phyloP scores from a whole-genome alignment of 129 eudicot species.

The Artemisia tridentata region DNA sequence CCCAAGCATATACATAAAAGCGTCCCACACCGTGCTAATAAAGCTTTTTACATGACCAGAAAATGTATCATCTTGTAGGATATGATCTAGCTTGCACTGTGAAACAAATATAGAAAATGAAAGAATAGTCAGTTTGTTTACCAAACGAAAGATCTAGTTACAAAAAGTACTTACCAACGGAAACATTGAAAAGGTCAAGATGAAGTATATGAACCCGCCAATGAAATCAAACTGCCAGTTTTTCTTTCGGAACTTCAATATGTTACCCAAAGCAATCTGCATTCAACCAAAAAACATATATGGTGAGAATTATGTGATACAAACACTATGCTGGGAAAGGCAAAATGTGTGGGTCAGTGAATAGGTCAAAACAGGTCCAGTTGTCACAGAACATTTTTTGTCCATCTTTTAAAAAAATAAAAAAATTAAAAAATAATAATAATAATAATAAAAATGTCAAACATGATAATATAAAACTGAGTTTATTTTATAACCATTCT shows the following conservation, averaged over 20 bases:
- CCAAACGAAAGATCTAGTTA: neutral
- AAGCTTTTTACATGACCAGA: constrained; percentile 79
- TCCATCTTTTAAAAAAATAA: too few species aligned
- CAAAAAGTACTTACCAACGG: constrained; percentile 52
- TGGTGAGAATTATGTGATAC: neutral
- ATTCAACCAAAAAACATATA: neutral
- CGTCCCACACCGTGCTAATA: constrained; percentile 65
- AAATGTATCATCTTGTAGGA: constrained; percentile 73
- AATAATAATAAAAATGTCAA: too few species aligned
- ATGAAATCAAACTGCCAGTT: constrained; percentile 98
- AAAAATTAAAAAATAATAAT: too few species aligned
- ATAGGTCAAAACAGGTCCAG: too few species aligned
- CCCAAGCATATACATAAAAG: constrained; percentile 69
- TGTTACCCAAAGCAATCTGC: constrained; percentile 94
- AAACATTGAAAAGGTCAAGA: constrained; percentile 88
- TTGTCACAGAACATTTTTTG: too few species aligned
- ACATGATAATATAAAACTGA: too few species aligned
- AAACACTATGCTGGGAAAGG: neutral
- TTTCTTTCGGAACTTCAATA: constrained; percentile 89
- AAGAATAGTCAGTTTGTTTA: neutral
- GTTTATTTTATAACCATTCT: too few species aligned
- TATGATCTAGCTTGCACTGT: constrained; percentile 85
- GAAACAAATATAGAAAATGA: neutral
- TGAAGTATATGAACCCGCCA: constrained; percentile 92
- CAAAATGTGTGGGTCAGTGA: neutral